A percentile compares a stretch with the other conserved stretches of the same genome.
Conservation (phyloP, 371 early-diverging fungal genomes). For the Saksenaea vasiformis region DNA sequence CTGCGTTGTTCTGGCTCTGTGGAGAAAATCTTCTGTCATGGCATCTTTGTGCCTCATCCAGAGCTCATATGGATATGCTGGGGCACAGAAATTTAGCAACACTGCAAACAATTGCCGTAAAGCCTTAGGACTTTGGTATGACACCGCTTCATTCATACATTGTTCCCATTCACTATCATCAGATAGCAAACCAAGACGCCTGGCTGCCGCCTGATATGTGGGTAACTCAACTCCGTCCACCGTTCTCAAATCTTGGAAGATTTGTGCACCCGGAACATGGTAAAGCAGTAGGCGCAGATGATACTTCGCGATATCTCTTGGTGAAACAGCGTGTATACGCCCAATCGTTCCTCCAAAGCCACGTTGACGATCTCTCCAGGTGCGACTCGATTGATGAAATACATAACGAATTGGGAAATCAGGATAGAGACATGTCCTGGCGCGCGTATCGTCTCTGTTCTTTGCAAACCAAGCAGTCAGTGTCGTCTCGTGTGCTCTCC, state of each 20-base stretch:
- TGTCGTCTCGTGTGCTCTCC: too few species aligned
- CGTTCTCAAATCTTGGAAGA: conserved; percentile 6
- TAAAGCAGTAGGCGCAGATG: conserved; percentile 2
- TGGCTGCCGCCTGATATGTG: conserved; percentile 11
- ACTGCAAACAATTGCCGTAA: conserved; percentile 22
- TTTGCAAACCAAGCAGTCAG: too few species aligned
- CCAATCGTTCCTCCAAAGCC: conserved; percentile 6
- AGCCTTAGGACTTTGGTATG: background rate
- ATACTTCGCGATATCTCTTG: background rate
- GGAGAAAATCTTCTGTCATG: conserved; percentile 5
- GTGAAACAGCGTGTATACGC: background rate
- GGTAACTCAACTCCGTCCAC: background rate
- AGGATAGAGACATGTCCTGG: too few species aligned
- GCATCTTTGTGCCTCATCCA: background rate
- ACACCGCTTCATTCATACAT: conserved; percentile 18
- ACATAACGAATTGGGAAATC: too few species aligned
- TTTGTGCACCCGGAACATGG: conserved; percentile 9
- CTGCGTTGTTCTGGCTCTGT: background rate
- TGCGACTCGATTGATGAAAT: too few species aligned
- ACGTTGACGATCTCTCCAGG: background rate
- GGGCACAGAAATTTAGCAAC: conserved; percentile 9
- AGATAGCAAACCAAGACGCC: conserved; percentile 8
- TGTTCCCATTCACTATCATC: conserved; percentile 19
- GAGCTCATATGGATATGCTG: conserved; percentile 8
- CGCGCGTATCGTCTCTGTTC: too few species aligned